These are phyloP conservation scores for Drechslerella stenobrocha DNA, from an alignment of 2,329 filamentous ascomycete species.

Conservation along the genomic window DNA sequence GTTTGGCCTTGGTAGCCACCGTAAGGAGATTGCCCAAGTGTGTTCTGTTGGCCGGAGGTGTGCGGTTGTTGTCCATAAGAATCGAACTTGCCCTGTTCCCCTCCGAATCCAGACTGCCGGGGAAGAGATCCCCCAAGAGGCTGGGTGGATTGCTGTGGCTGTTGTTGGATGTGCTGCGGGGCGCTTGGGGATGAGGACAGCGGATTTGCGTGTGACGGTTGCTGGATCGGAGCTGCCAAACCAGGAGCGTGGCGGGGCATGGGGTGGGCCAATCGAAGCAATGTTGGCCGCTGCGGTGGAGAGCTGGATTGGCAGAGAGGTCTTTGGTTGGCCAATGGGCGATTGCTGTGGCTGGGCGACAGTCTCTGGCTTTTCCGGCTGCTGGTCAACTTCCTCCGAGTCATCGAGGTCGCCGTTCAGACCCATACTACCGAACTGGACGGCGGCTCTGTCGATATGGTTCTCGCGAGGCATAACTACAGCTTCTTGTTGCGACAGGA, in stretches of 20 bases:
- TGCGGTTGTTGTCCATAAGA: conserved; percentile 62
- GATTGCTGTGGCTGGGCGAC: conserved; percentile 89
- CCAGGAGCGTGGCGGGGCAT: conserved; percentile 62
- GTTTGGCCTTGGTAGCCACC: conserved; percentile 50
- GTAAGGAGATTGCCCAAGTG: conserved; percentile 54
- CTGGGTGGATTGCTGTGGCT: conserved; percentile 55
- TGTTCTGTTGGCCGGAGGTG: conserved; percentile 37
- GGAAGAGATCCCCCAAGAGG: conserved; percentile 65
- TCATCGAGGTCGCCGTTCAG: conserved; percentile 75
- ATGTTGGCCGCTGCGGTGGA: conserved; percentile 60
- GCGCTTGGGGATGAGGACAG: conserved; percentile 72
- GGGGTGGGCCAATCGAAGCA: conserved; percentile 55
- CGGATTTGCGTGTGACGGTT: conserved; percentile 71
- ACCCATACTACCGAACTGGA: conserved; percentile 95
- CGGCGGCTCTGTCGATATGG: conserved; percentile 85
- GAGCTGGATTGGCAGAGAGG: conserved; percentile 68
- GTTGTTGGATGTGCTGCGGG: conserved; percentile 68
- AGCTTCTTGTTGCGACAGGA: conserved; percentile 93
- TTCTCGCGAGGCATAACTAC: conserved; percentile 94
- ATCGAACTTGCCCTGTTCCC: conserved; percentile 73
- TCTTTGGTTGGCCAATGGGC: conserved; percentile 83
- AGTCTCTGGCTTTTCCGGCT: conserved; percentile 93
- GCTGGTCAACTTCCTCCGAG: conserved; percentile 81
- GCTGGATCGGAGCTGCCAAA: conserved; percentile 59
- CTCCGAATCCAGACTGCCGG: conserved; percentile 65